These are phyloP conservation scores for Exophiala sideris DNA, from an alignment of 2,329 filamentous ascomycete genomes.

Conservation along the genomic window DNA sequence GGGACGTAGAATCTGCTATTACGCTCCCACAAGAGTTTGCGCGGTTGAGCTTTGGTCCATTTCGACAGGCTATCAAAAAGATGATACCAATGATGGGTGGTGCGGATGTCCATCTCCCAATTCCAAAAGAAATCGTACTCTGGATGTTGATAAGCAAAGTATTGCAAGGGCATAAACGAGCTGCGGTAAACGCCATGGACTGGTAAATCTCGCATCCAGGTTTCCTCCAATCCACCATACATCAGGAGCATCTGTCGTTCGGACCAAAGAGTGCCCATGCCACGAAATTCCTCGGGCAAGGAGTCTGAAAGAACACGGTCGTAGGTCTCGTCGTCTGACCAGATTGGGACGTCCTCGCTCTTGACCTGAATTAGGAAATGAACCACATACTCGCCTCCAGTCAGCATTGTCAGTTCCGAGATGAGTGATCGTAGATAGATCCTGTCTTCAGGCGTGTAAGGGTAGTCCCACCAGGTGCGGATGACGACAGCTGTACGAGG, in stretches of 20 bases:
- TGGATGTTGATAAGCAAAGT: constrained; percentile 82
- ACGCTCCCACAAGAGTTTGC: constrained; percentile 78
- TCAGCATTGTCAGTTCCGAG: constrained; percentile 71
- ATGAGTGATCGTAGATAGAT: constrained; percentile 80
- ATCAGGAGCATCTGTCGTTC: constrained; percentile 88
- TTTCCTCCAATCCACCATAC: constrained; percentile 82
- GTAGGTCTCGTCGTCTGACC: constrained; percentile 72
- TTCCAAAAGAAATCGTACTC: constrained; percentile 93
- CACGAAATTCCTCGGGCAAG: constrained; percentile 78
- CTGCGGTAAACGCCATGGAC: constrained; percentile 92
- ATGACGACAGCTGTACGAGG: constrained; percentile 71
- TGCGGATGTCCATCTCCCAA: constrained; percentile 91
- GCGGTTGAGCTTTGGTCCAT: constrained; percentile 70
- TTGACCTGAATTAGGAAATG: constrained; percentile 85
- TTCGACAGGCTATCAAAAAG: constrained; percentile 65
- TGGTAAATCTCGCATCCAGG: constrained; percentile 67
- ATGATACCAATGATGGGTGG: constrained; percentile 82
- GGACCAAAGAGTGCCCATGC: constrained; percentile 87
- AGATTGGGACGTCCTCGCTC: constrained; percentile 73
- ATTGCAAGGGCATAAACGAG: constrained; percentile 89
- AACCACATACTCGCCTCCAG: constrained; percentile 76
- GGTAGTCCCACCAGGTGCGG: constrained; percentile 74
- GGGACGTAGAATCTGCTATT: constrained; percentile 76
- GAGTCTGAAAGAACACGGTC: constrained; percentile 67
- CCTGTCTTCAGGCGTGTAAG: constrained; percentile 73